Evolutionary conservation across 495 filamentous ascomycete species (phyloP).

Genomic region (Penicillium turbatum): DNA sequence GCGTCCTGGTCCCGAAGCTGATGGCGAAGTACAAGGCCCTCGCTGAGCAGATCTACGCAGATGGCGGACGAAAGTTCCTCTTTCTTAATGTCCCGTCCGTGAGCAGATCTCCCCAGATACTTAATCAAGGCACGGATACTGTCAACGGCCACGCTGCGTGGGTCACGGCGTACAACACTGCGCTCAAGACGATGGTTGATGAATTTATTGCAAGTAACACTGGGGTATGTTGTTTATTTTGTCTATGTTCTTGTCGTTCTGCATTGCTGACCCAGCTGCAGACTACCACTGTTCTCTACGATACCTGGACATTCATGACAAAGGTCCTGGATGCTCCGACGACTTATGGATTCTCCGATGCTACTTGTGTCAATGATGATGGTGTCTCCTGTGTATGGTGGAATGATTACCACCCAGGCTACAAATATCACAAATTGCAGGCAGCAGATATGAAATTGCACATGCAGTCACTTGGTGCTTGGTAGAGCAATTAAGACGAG

Average conservation of each 20-base stretch:
- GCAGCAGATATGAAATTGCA: constrained; percentile 38
- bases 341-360: constrained; percentile 33
- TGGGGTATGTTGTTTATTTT: constrained; percentile 20
- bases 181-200: constrained; percentile 25
- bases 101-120: constrained; percentile 57
- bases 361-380: constrained; percentile 32
- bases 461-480: constrained; percentile 27
- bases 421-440: constrained; percentile 34
- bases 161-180: constrained; percentile 30
- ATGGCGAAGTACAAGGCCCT: constrained; percentile 54
- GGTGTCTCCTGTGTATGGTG: constrained; percentile 37
- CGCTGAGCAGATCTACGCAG: constrained; percentile 54
- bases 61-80: constrained; percentile 71
- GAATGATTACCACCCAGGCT: constrained; percentile 38
- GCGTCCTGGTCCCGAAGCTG: constrained; percentile 47
- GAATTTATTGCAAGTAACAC: constrained; percentile 18
- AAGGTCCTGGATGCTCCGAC: constrained; percentile 51
- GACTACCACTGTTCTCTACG: constrained; percentile 27
- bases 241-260: background rate
- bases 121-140: constrained; percentile 22
- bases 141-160: constrained; percentile 26
- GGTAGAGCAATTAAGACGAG: constrained; percentile 14
- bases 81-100: constrained; percentile 71
- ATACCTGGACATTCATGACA: constrained; percentile 42
- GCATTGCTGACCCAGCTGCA: constrained; percentile 13